Base-by-base conservation (phyloP, 306 rosid species). In the Delonix regia region DNA sequence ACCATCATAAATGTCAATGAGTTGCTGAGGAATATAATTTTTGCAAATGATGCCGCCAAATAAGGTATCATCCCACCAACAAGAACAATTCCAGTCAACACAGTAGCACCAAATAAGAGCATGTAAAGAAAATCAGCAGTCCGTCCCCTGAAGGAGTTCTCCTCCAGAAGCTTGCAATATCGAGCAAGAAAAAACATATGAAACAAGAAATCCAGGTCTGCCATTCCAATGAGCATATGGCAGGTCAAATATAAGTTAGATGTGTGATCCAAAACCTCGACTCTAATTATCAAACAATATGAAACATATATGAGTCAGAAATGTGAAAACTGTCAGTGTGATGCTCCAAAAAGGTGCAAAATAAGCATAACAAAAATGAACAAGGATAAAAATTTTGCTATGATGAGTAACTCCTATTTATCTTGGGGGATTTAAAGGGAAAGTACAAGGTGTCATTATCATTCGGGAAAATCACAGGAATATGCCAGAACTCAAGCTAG, bases 151-250 rank as follows among this genome's bases (percentile, higher is more conserved):
- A 95, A 95, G 5, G 99, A 95, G 87, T 95, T 95, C 92, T 93
- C 99, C 80, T 95, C 99, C 13, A 95, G 92, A 80, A 95, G 99
- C 87, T 95, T 91, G 90, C 98, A 95, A 90, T 92, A 95, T 69
- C 99, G 99, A 18, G 98, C 97, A 76, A 92, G 98, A 68, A 95
- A 95, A 85, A 95, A 95, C 99, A 95, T 95, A 78, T 95, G 98
- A 87, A 95, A 95, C 97, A 95, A 80, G 83, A 95, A 95, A 81
- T 95, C 99, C 93, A 95, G 86, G 77, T 95, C 99, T 95, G 93
- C 75, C 69, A 80, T 65, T 75, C 77, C 49, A 78, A 79, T 65
- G 48, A 78, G 67, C 80, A 45, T 74, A 71, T 52, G 71, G 21
- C 48, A 71, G 42, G 84, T 89, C 74, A 86, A 55, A 27, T 30